Conservation (phyloP, 805 yeast genomes). For the Lipomyces oligophaga region DNA sequence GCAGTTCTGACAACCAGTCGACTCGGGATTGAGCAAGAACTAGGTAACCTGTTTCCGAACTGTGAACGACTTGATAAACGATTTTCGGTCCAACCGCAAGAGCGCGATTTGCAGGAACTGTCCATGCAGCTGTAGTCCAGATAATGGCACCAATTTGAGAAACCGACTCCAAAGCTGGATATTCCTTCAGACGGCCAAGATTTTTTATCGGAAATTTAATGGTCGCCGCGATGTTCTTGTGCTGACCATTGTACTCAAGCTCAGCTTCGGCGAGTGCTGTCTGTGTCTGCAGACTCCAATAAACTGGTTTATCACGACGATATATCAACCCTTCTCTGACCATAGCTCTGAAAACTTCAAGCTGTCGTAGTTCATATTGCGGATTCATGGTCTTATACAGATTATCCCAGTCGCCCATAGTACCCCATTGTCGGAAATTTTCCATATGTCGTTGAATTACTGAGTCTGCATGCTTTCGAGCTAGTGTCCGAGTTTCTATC, state of each 20-base stretch:
- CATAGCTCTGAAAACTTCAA: constrained; percentile 63
- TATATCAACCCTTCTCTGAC: constrained; percentile 62
- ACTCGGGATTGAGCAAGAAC: constrained; percentile 56
- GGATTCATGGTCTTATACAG: constrained; percentile 72
- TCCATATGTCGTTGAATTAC: constrained; percentile 61
- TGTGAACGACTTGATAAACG: constrained; percentile 51
- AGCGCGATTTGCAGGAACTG: constrained; percentile 82
- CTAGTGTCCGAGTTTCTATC: constrained; percentile 57
- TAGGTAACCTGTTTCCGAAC: constrained; percentile 42
- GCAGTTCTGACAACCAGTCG: constrained; percentile 36
- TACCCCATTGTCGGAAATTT: constrained; percentile 66
- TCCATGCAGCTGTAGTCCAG: constrained; percentile 99
- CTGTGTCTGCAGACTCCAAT: constrained; percentile 92
- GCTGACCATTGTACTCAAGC: constrained; percentile 74
- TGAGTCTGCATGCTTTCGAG: constrained; percentile 62
- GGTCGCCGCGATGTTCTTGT: constrained; percentile 63
- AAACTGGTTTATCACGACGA: constrained; percentile 90
- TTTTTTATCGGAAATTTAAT: constrained; percentile 59
- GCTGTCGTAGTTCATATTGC: constrained; percentile 69
- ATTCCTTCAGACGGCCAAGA: constrained; percentile 28
- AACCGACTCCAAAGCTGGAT: constrained; percentile 7
- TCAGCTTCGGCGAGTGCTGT: constrained; percentile 98
- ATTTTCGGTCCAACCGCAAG: constrained; percentile 63
- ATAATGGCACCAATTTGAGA: constrained; percentile 41
- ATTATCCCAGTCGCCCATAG: constrained; percentile 76